These are phyloP conservation scores for Syzygium aromaticum DNA, from an alignment of 345 rosid species.

Conservation along the genomic window DNA sequence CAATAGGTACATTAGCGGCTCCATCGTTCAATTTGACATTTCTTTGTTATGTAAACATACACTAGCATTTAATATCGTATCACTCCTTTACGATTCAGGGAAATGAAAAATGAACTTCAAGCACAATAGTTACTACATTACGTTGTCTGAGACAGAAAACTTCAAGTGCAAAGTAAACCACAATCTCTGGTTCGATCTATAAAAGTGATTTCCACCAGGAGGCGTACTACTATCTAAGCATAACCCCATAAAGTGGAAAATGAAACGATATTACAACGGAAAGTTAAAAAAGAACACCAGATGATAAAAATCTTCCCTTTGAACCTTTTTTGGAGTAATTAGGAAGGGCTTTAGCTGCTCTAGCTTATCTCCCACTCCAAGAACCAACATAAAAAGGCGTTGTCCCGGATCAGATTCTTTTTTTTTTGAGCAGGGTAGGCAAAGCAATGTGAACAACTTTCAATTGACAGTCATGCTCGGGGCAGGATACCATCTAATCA, in stretches of 20 bases:
- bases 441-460: neutral
- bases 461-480: neutral
- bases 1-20: neutral
- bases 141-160: neutral
- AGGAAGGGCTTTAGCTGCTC: neutral
- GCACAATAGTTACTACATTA: neutral
- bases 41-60: neutral
- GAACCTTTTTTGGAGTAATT: neutral
- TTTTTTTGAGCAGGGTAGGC: neutral
- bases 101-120: neutral
- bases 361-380: constrained; percentile 23
- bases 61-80: neutral
- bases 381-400: constrained; percentile 51
- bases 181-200: neutral
- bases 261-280: neutral
- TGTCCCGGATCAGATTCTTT: constrained; percentile 25
- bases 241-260: neutral
- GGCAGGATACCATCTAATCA: neutral
- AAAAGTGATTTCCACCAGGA: neutral
- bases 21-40: neutral
- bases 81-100: neutral
- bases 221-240: neutral
- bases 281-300: neutral
- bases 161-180: neutral
- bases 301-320: neutral